These are phyloP conservation scores for Clathrus columnatus DNA, from an alignment of 768 basidiomycete genomes.

Conservation along the genomic window DNA sequence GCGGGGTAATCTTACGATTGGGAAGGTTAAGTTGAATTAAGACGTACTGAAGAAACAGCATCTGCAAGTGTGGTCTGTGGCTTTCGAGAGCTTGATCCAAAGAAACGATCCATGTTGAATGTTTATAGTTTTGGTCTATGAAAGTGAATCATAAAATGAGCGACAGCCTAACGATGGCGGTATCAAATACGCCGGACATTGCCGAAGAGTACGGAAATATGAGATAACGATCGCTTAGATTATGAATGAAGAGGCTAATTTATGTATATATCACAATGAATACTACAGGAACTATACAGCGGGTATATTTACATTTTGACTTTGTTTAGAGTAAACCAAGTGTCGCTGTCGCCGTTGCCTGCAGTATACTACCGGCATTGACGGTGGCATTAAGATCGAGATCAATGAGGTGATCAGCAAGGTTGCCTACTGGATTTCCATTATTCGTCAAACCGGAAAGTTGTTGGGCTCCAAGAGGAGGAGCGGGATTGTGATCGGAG, in stretches of 20 bases:
- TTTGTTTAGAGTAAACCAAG: neutral
- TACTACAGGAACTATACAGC: neutral
- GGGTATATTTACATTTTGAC: neutral
- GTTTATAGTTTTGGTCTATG: neutral
- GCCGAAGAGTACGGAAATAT: neutral
- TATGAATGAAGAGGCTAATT: neutral
- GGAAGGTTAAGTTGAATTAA: neutral
- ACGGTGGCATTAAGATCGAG: neutral
- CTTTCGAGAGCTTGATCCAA: slow-evolving; percentile 62
- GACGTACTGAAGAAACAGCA: slow-evolving; percentile 79
- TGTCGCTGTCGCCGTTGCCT: neutral
- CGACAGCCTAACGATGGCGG: neutral
- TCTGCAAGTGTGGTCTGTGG: slow-evolving; percentile 83
- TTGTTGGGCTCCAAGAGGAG: neutral
- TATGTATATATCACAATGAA: neutral
- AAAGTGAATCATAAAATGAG: neutral
- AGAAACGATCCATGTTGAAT: slow-evolving; percentile 69
- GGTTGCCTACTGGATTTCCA: neutral
- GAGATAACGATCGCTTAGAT: neutral
- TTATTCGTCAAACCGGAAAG: too few relatives aligned
- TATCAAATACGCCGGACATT: neutral
- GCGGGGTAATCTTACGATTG: neutral
- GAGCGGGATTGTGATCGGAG: neutral
- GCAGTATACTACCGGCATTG: neutral
- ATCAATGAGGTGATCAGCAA: neutral